Percentiles rank a stretch among this genome's conserved stretches.
phyloP scores from a whole-genome alignment of 805 yeast species.

The Clavispora fructus region DNA sequence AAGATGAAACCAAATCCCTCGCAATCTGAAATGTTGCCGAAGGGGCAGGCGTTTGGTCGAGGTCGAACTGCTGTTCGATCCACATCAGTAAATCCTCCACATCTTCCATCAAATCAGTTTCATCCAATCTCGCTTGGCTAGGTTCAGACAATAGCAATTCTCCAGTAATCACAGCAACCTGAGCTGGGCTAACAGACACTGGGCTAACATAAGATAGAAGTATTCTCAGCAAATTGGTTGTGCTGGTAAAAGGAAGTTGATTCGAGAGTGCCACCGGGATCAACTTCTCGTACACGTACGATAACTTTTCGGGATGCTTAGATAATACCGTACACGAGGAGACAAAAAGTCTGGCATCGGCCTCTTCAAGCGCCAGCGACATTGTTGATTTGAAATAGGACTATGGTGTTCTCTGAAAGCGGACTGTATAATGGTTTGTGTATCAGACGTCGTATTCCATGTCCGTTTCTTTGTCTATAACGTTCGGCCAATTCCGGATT shows the following conservation, averaged over 20 bases:
- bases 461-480: too few relatives aligned
- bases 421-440: neutral
- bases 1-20: constrained; percentile 1
- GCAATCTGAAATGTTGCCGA: constrained; percentile 7
- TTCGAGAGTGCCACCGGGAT: constrained; percentile 1
- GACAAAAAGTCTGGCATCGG: constrained; percentile 11
- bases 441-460: too few relatives aligned
- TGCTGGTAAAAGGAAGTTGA: constrained; percentile 4
- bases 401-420: too few relatives aligned
- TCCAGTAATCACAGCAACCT: constrained; percentile 2
- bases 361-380: constrained; percentile 1
- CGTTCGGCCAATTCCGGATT: too few relatives aligned
- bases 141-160: neutral
- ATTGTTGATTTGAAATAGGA: neutral
- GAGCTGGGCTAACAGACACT: constrained; percentile 1
- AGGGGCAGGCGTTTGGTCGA: neutral
- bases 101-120: constrained; percentile 7
- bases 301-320: constrained; percentile 3
- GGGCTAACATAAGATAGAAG: constrained; percentile 10
- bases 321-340: constrained; percentile 4
- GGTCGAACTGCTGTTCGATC: constrained; percentile 3
- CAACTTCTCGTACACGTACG: constrained; percentile 2
- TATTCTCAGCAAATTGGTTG: constrained; percentile 6
- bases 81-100: constrained; percentile 5
- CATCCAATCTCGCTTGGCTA: neutral